These are phyloP conservation scores for Xylariaceae sp. DNA, from an alignment of 2,329 filamentous ascomycete species.

Conservation along the genomic window DNA sequence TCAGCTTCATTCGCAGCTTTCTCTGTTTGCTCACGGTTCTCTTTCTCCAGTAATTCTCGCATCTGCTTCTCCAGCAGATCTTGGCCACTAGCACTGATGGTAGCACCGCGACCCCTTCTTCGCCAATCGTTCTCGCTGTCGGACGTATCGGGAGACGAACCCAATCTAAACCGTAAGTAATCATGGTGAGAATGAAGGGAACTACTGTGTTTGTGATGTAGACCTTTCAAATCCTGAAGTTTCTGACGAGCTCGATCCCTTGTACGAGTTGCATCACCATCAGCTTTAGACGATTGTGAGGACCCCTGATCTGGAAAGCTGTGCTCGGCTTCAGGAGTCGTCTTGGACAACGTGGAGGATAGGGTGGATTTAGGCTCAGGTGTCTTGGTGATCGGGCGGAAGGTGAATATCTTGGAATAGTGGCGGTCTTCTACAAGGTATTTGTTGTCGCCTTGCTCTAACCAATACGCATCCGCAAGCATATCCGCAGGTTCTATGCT, in stretches of 20 bases:
- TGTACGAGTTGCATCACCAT: conserved; percentile 46
- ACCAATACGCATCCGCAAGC: conserved; percentile 85
- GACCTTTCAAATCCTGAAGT: conserved; percentile 52
- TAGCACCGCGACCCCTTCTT: conserved; percentile 40
- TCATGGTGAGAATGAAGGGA: conserved; percentile 49
- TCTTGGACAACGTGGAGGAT: conserved; percentile 11
- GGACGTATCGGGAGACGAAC: conserved; percentile 58
- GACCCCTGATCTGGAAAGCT: conserved; percentile 10
- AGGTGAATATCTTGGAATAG: conserved; percentile 67
- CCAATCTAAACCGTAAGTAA: conserved; percentile 48
- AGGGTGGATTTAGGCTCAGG: conserved; percentile 16
- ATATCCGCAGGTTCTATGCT: conserved; percentile 77
- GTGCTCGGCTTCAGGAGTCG: conserved; percentile 6
- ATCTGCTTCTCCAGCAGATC: conserved; percentile 60
- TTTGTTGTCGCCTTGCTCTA: conserved; percentile 79
- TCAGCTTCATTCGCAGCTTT: conserved; percentile 26
- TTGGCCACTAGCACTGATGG: conserved; percentile 46
- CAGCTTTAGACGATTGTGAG: conserved; percentile 21
- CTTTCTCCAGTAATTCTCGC: conserved; percentile 55
- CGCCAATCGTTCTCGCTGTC: conserved; percentile 50
- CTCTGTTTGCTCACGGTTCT: conserved; percentile 44
- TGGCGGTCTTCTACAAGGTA: conserved; percentile 74
- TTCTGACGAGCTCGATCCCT: conserved; percentile 59
- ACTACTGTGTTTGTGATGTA: conserved; percentile 50
- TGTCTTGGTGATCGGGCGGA: conserved; percentile 12